Evolutionary conservation across 2,329 filamentous ascomycete species (phyloP).

Genomic region (Sporothrix variecibatus): DNA sequence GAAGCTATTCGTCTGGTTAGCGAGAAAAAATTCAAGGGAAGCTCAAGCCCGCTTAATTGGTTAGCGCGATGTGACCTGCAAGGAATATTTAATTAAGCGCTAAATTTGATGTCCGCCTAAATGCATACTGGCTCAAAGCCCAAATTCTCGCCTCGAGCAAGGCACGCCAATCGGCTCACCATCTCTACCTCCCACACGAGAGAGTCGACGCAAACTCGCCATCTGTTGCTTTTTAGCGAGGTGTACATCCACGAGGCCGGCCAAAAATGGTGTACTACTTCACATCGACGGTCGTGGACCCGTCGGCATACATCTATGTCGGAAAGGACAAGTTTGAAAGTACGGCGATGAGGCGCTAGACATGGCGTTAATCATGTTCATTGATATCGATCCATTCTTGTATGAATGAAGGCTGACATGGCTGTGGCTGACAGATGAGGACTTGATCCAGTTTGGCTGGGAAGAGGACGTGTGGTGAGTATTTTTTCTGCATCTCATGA

Average conservation of each 20-base stretch:
- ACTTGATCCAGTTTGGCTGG: slow-evolving; percentile 90
- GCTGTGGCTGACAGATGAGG: slow-evolving; percentile 69
- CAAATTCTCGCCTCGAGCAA: slow-evolving; percentile 6
- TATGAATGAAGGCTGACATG: not conserved
- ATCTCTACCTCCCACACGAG: not conserved
- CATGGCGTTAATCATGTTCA: not conserved
- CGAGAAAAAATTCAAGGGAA: slow-evolving; percentile 22
- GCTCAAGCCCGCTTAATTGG: slow-evolving; percentile 13
- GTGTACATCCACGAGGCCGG: not conserved
- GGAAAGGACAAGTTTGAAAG: slow-evolving; percentile 99
- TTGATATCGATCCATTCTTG: not conserved
- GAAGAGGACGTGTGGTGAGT: slow-evolving; percentile 91
- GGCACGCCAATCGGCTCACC: not conserved
- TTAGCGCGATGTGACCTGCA: not conserved
- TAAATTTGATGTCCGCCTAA: not conserved
- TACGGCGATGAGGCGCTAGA: slow-evolving; percentile 44
- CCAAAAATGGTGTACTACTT: slow-evolving; percentile 90
- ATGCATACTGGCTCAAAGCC: not conserved
- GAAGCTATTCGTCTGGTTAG: slow-evolving; percentile 22
- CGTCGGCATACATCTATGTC: slow-evolving; percentile 87
- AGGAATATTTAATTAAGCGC: not conserved
- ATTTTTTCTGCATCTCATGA: slow-evolving; percentile 31
- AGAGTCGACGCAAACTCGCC: not conserved
- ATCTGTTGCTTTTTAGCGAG: not conserved
- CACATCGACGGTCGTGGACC: slow-evolving; percentile 79